Evolutionary conservation across 1,139 yeast species (phyloP).

Genomic region (Lodderomyces parapsilosis): DNA sequence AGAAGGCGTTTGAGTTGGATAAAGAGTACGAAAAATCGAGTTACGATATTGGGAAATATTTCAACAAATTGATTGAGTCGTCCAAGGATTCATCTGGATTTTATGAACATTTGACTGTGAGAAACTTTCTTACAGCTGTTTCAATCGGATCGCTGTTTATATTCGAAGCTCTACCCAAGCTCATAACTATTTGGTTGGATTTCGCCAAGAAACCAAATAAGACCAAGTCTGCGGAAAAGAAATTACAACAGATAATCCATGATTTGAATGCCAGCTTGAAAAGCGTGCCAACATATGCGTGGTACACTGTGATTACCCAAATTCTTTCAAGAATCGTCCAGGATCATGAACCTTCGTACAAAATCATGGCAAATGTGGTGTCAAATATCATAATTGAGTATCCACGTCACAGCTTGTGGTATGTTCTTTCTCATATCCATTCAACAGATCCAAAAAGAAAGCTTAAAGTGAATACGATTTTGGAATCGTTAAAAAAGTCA

Average conservation of each 20-base stretch:
- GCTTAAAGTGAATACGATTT: slow-evolving; percentile 42
- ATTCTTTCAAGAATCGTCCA: slow-evolving; percentile 77
- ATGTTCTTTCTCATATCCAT: slow-evolving; percentile 68
- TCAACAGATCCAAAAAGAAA: slow-evolving; percentile 63
- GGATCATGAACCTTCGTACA: slow-evolving; percentile 55
- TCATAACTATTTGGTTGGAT: slow-evolving; percentile 90
- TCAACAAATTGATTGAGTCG: slow-evolving; percentile 72
- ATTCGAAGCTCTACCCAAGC: slow-evolving; percentile 85
- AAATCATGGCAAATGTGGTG: slow-evolving; percentile 56
- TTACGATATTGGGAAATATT: slow-evolving; percentile 78
- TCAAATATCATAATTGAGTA: slow-evolving; percentile 58
- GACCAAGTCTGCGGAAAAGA: slow-evolving; percentile 35
- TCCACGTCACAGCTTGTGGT: slow-evolving; percentile 87
- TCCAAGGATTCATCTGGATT: slow-evolving; percentile 52
- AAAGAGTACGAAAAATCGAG: slow-evolving; percentile 75
- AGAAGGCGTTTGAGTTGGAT: slow-evolving; percentile 56
- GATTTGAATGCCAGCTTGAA: slow-evolving; percentile 50
- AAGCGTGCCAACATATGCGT: slow-evolving; percentile 59
- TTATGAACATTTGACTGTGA: slow-evolving; percentile 65
- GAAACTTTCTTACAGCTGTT: slow-evolving; percentile 65
- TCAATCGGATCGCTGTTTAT: slow-evolving; percentile 67
- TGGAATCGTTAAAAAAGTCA: slow-evolving; percentile 16
- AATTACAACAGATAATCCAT: slow-evolving; percentile 47
- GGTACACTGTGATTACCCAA: slow-evolving; percentile 89
- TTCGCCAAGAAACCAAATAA: slow-evolving; percentile 48